Conservation (phyloP, 306 rosid genomes). For the Cucumis cinereus region DNA sequence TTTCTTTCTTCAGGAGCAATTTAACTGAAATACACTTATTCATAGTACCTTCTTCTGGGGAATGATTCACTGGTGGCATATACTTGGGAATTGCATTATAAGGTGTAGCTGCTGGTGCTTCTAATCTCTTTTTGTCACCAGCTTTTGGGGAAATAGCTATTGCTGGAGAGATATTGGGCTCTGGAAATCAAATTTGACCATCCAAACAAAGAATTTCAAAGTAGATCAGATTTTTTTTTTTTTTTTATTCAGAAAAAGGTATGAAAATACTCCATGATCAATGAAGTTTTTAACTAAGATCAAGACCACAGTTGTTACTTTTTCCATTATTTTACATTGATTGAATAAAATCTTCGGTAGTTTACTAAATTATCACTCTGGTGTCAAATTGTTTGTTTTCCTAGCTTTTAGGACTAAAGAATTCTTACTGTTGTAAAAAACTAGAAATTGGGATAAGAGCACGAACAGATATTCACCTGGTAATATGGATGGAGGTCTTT, state of each 20-base stretch:
- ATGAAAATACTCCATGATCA: neutral
- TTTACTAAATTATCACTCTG: neutral
- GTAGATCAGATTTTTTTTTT: neutral
- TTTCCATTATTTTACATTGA: neutral
- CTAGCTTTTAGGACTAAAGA: neutral
- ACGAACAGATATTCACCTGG: neutral
- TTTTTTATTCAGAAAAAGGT: too few relatives aligned
- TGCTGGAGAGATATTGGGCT: constrained; percentile 42
- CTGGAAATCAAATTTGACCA: constrained; percentile 33
- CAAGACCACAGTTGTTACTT: neutral
- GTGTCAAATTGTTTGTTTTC: neutral
- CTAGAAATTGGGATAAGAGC: neutral
- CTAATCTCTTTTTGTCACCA: neutral
- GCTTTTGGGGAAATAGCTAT: constrained; percentile 32
- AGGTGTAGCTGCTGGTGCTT: constrained; percentile 11
- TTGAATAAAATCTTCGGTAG: neutral
- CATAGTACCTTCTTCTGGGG: constrained; percentile 11
- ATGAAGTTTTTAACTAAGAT: neutral
- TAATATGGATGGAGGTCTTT: constrained; percentile 32
- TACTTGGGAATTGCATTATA: constrained; percentile 13
- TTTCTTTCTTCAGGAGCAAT: neutral
- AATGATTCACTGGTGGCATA: constrained; percentile 1
- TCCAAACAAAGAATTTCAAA: neutral
- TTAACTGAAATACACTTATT: neutral
- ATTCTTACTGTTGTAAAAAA: neutral